Evolutionary conservation across 140 eudicot genomes (phyloP).

Genomic region (Cichorium intybus): DNA sequence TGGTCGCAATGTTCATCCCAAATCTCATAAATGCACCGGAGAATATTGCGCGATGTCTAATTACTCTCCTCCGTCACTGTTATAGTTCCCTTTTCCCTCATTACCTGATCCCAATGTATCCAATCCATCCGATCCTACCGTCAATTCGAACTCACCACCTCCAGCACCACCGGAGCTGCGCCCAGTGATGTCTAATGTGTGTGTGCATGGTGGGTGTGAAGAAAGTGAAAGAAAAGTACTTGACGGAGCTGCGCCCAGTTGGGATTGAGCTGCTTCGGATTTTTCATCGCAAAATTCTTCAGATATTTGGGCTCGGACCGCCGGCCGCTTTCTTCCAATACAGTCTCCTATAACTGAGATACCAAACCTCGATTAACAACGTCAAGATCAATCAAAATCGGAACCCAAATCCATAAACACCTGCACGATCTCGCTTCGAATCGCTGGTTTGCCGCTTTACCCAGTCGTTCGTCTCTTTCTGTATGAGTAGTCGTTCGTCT

Average conservation of each 20-base stretch:
- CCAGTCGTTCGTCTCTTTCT: no score
- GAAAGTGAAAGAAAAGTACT: slow-evolving; percentile 25
- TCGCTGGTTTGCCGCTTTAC: no score
- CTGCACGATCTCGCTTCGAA: no score
- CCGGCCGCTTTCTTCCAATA: slow-evolving; percentile 32
- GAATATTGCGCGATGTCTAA: slow-evolving; percentile 37
- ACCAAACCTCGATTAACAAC: no score
- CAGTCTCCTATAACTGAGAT: no score
- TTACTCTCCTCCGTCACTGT: slow-evolving; percentile 31
- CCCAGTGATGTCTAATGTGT: no score
- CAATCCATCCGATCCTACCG: slow-evolving; percentile 26
- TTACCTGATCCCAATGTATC: slow-evolving; percentile 25
- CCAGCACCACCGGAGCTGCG: slow-evolving; percentile 34
- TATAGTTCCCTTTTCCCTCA: slow-evolving; percentile 33
- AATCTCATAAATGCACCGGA: slow-evolving; percentile 55
- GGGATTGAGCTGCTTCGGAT: slow-evolving; percentile 56
- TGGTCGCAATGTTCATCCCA: slow-evolving; percentile 28
- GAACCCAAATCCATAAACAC: no score
- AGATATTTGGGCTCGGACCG: background rate
- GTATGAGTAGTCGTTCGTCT: no score
- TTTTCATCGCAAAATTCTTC: slow-evolving; percentile 19
- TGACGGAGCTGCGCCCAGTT: slow-evolving; percentile 68
- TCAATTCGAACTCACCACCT: slow-evolving; percentile 27
- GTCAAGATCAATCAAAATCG: no score
- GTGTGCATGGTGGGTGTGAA: background rate